A percentile compares a stretch with the other conserved stretches of the same genome.
Evolutionary conservation across 106 monocot genomes (phyloP).

Genomic region (Dactylorhiza incarnata): DNA sequence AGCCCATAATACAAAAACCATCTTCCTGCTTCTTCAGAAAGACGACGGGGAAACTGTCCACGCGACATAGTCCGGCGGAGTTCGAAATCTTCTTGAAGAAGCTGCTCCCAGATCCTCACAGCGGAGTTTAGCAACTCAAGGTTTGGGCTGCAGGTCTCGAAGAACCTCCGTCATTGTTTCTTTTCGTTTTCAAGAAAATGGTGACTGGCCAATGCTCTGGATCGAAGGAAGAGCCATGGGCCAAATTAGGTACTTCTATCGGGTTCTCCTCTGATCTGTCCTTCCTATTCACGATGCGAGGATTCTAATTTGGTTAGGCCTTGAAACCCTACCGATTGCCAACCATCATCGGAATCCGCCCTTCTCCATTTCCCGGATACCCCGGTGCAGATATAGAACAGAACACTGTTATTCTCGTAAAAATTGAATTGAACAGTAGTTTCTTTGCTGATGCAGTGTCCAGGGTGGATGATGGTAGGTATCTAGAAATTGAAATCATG

Average conservation of each 20-base stretch:
- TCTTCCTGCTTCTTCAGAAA: too few relatives aligned
- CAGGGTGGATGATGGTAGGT: conserved; percentile 44
- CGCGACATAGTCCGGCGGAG: neutral
- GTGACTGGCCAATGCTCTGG: conserved; percentile 44
- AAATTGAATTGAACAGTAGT: neutral
- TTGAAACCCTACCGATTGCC: neutral
- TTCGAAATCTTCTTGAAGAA: neutral
- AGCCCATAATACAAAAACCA: too few relatives aligned
- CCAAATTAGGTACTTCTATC: conserved; percentile 39
- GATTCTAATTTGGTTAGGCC: neutral
- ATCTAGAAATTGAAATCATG: conserved; percentile 38
- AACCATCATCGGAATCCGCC: neutral
- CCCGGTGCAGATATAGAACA: neutral
- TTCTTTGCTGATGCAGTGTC: conserved; percentile 40
- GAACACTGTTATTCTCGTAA: neutral
- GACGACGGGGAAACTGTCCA: too few relatives aligned
- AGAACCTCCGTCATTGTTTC: neutral
- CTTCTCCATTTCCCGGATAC: too few relatives aligned
- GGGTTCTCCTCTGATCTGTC: neutral
- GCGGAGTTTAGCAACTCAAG: neutral
- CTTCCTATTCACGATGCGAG: neutral
- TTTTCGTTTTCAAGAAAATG: conserved; percentile 17
- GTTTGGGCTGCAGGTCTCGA: neutral
- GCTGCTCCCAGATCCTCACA: neutral
- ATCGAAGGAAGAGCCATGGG: conserved; percentile 34